phyloP scores from a whole-genome alignment of 306 rosid genomes.

The Cercis canadensis region DNA sequence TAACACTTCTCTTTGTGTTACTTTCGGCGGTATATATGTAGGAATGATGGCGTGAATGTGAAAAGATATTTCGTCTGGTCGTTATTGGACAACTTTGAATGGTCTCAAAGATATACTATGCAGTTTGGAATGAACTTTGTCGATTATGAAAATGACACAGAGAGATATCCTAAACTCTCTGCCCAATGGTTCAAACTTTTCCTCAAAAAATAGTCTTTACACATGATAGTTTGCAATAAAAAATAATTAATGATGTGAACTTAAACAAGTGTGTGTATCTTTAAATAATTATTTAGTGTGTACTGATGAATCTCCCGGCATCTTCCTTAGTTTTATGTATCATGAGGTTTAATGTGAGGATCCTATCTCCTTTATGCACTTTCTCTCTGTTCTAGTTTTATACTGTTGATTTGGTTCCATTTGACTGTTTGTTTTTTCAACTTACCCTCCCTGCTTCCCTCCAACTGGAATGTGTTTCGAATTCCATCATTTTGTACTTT shows the following conservation, averaged over 20 bases:
- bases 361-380: too few relatives aligned
- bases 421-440: too few relatives aligned
- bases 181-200: slow-evolving; percentile 62
- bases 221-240: neutral
- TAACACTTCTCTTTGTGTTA: neutral
- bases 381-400: neutral
- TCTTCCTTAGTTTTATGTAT: too few relatives aligned
- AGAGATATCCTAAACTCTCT: slow-evolving; percentile 56
- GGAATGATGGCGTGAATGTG: slow-evolving; percentile 55
- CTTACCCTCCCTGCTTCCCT: neutral
- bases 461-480: slow-evolving; percentile 29
- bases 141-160: slow-evolving; percentile 47
- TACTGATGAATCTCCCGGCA: too few relatives aligned
- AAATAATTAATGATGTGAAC: neutral
- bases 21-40: neutral
- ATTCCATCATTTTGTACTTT: too few relatives aligned
- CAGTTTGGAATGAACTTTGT: slow-evolving; percentile 62
- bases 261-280: too few relatives aligned
- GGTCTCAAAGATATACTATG: slow-evolving; percentile 50
- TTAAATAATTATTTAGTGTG: too few relatives aligned
- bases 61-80: slow-evolving; percentile 77
- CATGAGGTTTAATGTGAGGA: too few relatives aligned
- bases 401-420: slow-evolving; percentile 7
- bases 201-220: slow-evolving; percentile 25
- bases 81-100: slow-evolving; percentile 68